Base-by-base conservation (phyloP, 2,329 filamentous ascomycete species). In the Myriosclerotinia duriaeana region DNA sequence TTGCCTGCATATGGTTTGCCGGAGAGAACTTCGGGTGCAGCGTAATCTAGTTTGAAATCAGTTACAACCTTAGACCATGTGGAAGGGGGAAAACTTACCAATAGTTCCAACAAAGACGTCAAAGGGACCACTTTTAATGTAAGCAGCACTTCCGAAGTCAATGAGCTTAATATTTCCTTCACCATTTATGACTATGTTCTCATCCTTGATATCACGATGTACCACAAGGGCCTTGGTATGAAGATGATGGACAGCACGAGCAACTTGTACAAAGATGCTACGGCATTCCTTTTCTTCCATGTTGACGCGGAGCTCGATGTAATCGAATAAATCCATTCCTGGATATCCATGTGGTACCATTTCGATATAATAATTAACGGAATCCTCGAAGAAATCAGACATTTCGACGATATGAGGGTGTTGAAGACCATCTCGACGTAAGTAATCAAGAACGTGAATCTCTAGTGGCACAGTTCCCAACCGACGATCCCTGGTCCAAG, bases 21-120 rank as follows among this genome's bases (percentile, higher is more conserved):
- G 67, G 93, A 93, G 59, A 99, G 85, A 65, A 99, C 95, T 81
- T 99, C 95, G n/a, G 95, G 95, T 8, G 95, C 95, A 55, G 95
- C 95, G 79, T 99, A 99, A 81, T 99, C 95, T 97, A 70, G 54
- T 30, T 53, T 42, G 26, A 30, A 30, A 69, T 70, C 74, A 72
- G 44, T 48, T 30, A 22, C 22, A 46, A 30, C n/a, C 36, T 56
- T n/a, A 15, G 8, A 34, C 12, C 6, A 3, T 12, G 15, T 42
- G 15, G 42, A 14, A 14, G 17, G 14, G 15, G 40, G 3, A 1
- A 52, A 77, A 89, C 26, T 76, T 82, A 97, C 94, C 94, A 78
- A 99, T 98, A 0, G 95, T 99, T 67, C 95, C 95, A 62, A 99
- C 95, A 80, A 99, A 99, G 17, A 99, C 95, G 77, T 98, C 93